Base-by-base conservation (phyloP, 2,329 filamentous ascomycete species). In the Graphilbum sp. region DNA sequence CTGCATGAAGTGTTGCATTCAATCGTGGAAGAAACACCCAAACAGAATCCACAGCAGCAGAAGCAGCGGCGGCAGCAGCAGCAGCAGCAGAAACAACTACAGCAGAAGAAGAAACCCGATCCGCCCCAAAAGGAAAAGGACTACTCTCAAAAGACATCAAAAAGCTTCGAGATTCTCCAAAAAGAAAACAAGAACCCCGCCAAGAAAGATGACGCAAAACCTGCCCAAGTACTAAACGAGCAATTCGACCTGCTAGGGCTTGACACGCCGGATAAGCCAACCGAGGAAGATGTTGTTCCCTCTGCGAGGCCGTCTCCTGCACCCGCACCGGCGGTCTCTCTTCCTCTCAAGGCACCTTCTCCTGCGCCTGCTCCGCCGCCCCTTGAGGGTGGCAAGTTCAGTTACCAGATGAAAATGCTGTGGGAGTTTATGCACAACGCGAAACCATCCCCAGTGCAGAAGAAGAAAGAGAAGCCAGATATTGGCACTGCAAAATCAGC, bases 391-490 rank as follows among this genome's bases (percentile, higher is more conserved):
- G 35, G 19, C 34, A 42, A 39, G 31, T 18, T 41, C 30, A 32
- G 34, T 30, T 42, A 41, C 35, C 31, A 46, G 38, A 30, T 46
- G 37, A 40, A 32, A 16, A 31, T 42, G 25, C 41, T 46, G 1
- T 41, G 40, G 36, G 30, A 45, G 13, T 46, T 45, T 40, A 32
- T 40, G 21, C 34, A 35, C 25, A 41, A 35, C n/a, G 32, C 27
- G 5, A 13, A n/a, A 12, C 6, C 36, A 1, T 18, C 31, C 2
- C 34, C 34, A 18, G 13, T 16, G 5, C 5, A 27, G 7, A 41
- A 35, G 15, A 35, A 34, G 27, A 16, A 21, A 7, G 23, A 7
- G 23, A 12, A 25, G 7, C 7, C 23, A 25, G 23, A n/a, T n/a
- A n/a, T n/a, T n/a, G n/a, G n/a, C n/a, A n/a, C n/a, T n/a, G n/a